Base-by-base conservation (phyloP, 805 yeast species). In the Candida boleticola region DNA sequence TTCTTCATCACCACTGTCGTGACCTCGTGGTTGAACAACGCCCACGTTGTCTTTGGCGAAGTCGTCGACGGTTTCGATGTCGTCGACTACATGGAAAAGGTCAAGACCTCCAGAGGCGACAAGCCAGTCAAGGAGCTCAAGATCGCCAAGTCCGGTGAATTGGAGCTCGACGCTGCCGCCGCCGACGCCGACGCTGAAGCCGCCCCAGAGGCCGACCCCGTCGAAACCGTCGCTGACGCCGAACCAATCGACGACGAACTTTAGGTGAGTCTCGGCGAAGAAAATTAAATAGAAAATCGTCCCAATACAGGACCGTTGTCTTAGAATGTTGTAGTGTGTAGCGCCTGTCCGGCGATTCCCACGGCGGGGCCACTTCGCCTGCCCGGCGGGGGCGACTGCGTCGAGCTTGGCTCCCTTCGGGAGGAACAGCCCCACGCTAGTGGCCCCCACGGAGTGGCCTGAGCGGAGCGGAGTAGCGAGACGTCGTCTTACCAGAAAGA, bases 41-140 rank as follows among this genome's bases (percentile, higher is more conserved):
- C 73, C 54, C 99, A 93, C 66, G 99, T 93, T 60, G 99, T 93
- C 32, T 93, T 93, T 58, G 99, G 99, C 51, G 88, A 89, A 69
- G 97, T 93, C 42, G 44, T 89, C 14, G 89, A 84, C 43, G 98
- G 98, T 37, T 74, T 81, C 72, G 96, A 92, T 50, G 79, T 89
- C 39, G 87, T 92, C 42, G 66, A 74, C 51, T 74, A 78, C 64
- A 80, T 93, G 58, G 96, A 89, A 68, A 63, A 64, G 37, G 80
- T 85, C 47, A 79, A 81, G 67, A 89, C 95, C 60, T 97, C 97
- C 36, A 78, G 81, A 53, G 80, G 85, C 50, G 93, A 89, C 66
- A 76, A 70, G 51, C 99, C 99, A 42, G 65, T 63, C 42, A 76
- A 76, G 53, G 79, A 78, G 21, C 71, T 92, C 47, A 73, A 68